Evolutionary conservation across 2,329 filamentous ascomycete species (phyloP).

Genomic region (Taxawa tesnikishii): DNA sequence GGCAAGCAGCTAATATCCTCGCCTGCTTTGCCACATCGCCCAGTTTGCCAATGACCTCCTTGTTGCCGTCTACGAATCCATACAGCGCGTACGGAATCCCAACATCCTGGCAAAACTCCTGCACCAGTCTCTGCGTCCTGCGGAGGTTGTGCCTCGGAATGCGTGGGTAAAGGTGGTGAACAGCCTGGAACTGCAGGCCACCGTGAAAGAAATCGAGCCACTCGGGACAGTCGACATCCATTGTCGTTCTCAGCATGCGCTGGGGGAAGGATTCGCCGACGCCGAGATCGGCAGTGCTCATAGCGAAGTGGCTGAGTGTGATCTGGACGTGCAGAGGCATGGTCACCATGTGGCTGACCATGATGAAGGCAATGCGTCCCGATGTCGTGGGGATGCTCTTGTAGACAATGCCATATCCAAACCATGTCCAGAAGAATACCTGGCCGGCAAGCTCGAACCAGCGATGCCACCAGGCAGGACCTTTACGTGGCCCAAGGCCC

Average conservation of each 20-base stretch:
- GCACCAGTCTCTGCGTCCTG: slow-evolving; percentile 59
- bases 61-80: slow-evolving; percentile 74
- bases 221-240: slow-evolving; percentile 79
- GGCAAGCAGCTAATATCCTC: slow-evolving; percentile 16
- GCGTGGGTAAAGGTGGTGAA: slow-evolving; percentile 75
- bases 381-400: slow-evolving; percentile 45
- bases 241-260: slow-evolving; percentile 82
- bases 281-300: slow-evolving; percentile 81
- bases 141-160: slow-evolving; percentile 79
- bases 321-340: slow-evolving; percentile 82
- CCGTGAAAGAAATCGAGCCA: slow-evolving; percentile 89
- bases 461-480: slow-evolving; percentile 55
- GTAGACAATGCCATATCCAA: slow-evolving; percentile 54
- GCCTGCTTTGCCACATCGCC: slow-evolving; percentile 54
- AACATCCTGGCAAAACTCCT: slow-evolving; percentile 71
- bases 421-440: slow-evolving; percentile 54
- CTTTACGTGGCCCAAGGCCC: slow-evolving; percentile 42
- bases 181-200: slow-evolving; percentile 78
- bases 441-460: slow-evolving; percentile 54
- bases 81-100: slow-evolving; percentile 77
- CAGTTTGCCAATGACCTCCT: slow-evolving; percentile 62
- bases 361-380: slow-evolving; percentile 50
- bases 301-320: slow-evolving; percentile 78
- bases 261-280: slow-evolving; percentile 78
- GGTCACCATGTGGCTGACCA: slow-evolving; percentile 70